These are phyloP conservation scores for Aspergillus costaricaensis DNA, from an alignment of 2,329 filamentous ascomycete genomes.

Conservation along the genomic window DNA sequence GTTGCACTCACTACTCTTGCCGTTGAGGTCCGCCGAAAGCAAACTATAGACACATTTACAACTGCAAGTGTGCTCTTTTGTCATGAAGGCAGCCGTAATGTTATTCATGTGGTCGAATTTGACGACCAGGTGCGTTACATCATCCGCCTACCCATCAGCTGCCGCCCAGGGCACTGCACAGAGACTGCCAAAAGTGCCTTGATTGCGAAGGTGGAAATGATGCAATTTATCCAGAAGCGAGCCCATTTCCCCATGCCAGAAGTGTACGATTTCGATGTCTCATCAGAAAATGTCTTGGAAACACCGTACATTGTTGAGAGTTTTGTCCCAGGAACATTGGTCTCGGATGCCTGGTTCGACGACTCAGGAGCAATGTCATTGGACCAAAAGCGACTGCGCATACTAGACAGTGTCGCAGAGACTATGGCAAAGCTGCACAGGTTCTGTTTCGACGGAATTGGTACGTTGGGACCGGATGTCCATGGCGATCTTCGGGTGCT, in stretches of 20 bases:
- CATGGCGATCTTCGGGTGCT: neutral
- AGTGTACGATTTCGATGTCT: neutral
- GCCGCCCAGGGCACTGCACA: neutral
- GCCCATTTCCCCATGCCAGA: slow-evolving; percentile 4
- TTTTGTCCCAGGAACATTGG: neutral
- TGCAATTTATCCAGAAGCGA: slow-evolving; percentile 2
- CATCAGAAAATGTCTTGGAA: neutral
- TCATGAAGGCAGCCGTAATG: neutral
- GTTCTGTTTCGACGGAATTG: neutral
- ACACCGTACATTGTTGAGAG: neutral
- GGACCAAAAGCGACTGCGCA: slow-evolving; percentile 1
- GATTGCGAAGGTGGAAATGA: neutral
- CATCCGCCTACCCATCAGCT: neutral
- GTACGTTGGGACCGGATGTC: neutral
- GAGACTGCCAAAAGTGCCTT: neutral
- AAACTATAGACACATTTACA: neutral
- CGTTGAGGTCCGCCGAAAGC: neutral
- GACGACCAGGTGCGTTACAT: slow-evolving; percentile 2
- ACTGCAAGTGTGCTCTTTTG: neutral
- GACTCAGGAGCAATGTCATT: neutral
- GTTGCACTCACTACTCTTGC: neutral
- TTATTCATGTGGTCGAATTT: slow-evolving; percentile 1
- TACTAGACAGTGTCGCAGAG: slow-evolving; percentile 1
- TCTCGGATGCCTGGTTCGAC: slow-evolving; percentile 4
- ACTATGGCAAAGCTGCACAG: slow-evolving; percentile 5